Percentiles rank a stretch among this genome's conserved stretches.
phyloP scores from a whole-genome alignment of 2,329 filamentous ascomycete species.

The Cladophialophora psammophila region DNA sequence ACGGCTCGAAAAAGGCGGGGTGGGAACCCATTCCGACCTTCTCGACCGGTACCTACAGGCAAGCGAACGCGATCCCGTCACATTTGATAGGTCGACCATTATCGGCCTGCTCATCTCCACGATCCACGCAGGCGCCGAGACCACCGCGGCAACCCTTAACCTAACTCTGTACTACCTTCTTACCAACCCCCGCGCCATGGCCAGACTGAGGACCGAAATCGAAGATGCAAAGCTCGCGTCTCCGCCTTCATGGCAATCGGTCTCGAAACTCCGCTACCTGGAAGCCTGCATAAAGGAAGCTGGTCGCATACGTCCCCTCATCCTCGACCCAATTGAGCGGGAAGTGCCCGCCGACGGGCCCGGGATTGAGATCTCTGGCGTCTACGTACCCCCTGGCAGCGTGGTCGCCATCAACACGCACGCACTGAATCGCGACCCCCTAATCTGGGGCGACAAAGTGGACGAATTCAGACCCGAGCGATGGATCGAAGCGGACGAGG shows the following conservation, averaged over 20 bases:
- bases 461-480: conserved; percentile 54
- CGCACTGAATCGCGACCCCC: conserved; percentile 51
- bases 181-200: conserved; percentile 46
- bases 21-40: conserved; percentile 61
- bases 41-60: conserved; percentile 81
- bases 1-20: conserved; percentile 21
- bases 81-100: conserved; percentile 19
- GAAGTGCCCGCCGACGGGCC: conserved; percentile 31
- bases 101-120: conserved; percentile 26
- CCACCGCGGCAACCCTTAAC: conserved; percentile 25
- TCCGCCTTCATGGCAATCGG: conserved; percentile 53
- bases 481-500: conserved; percentile 50
- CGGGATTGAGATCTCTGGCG: conserved; percentile 29
- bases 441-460: conserved; percentile 49
- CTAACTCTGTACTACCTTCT: conserved; percentile 53
- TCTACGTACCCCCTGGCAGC: conserved; percentile 25
- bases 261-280: conserved; percentile 62
- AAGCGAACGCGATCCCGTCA: conserved; percentile 53
- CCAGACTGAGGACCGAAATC: conserved; percentile 22
- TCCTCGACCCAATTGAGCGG: conserved; percentile 40
- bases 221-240: conserved; percentile 19
- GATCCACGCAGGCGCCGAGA: conserved; percentile 34
- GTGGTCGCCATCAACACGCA: conserved; percentile 42
- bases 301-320: conserved; percentile 19
- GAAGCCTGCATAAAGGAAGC: conserved; percentile 33